Conservation (phyloP, 31 red algal species). For the Asparagopsis taxiformis region DNA sequence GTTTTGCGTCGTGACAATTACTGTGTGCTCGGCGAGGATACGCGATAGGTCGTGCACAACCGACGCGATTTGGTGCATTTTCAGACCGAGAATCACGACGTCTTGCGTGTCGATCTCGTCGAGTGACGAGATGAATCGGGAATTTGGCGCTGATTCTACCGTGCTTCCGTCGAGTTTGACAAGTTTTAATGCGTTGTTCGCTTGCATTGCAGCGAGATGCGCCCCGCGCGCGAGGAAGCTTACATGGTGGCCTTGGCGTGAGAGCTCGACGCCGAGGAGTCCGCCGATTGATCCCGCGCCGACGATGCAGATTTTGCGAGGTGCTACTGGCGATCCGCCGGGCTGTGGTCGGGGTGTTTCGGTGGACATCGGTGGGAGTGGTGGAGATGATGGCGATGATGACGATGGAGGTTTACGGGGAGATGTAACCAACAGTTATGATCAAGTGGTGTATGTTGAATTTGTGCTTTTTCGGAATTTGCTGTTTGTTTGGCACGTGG, state of each 20-base stretch:
- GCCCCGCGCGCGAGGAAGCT: conserved; percentile 59
- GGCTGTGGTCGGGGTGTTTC: neutral
- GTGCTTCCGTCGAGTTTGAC: conserved; percentile 21
- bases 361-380: too few species aligned
- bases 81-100: conserved; percentile 65
- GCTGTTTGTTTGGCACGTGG: too few species aligned
- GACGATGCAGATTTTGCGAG: conserved; percentile 58
- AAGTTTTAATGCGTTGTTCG: conserved; percentile 20
- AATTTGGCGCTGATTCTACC: conserved; percentile 26
- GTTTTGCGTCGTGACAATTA: conserved; percentile 66
- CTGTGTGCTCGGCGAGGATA: conserved; percentile 34
- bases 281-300: conserved; percentile 80
- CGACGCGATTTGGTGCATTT: conserved; percentile 65
- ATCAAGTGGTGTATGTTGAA: too few species aligned
- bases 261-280: conserved; percentile 73
- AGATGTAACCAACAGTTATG: too few species aligned
- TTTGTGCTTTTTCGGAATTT: too few species aligned
- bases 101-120: conserved; percentile 40
- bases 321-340: conserved; percentile 1
- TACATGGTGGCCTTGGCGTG: conserved; percentile 50
- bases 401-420: too few species aligned
- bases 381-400: too few species aligned
- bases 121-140: conserved; percentile 33
- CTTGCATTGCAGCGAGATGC: conserved; percentile 62
- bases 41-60: conserved; percentile 32